Evolutionary conservation across 169 alveolate species (phyloP), one percentile per base, ranked within the genome.

Genomic region (Eimeria praecox): DNA sequence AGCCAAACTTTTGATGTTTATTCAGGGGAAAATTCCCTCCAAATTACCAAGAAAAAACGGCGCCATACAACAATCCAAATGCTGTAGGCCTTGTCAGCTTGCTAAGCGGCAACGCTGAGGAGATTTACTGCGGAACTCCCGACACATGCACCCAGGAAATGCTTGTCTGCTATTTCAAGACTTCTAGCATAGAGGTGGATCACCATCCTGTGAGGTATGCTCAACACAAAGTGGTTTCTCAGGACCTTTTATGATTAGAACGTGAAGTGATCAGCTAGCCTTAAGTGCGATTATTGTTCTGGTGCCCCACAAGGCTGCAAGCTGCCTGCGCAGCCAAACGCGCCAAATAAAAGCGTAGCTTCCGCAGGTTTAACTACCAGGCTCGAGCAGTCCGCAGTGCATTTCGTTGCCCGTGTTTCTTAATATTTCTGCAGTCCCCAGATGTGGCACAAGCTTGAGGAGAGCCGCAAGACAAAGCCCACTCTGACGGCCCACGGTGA

Each of bases 381-480:
- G 6, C 71, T 9, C 62, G 59, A 42, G 56, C 30, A 24, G 59
- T 24, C 30, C 33, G 18, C 18, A 33, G 46, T 18, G 69, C 71
- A 56, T 30, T 0, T 12, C 30, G 5, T 30, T 14, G 62, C 42
- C 33, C 24, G 40, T 86, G 38, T 86, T 0, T 86, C n/a, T 1
- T 62, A 33, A 38, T 8, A 40, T 40, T n/a, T 12, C 44, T 38
- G 46, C 93, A 87, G 93, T 49, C 40, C 30, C 2, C 9, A 59
- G 40, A 87, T 62, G 82, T 87, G 93, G 93, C 93, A 87, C 71
- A 38, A 62, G 62, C 18, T 35, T 22, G 83, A 87, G 54, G 93
- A 59, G 33, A 35, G 46, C 64, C 33, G 16, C 18, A 42, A 62
- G 64, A 33, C 16, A 12, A 87, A 87, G 49, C 93, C 93, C 0